phyloP scores from a whole-genome alignment of 306 rosid genomes.

The Lupinus albus region DNA sequence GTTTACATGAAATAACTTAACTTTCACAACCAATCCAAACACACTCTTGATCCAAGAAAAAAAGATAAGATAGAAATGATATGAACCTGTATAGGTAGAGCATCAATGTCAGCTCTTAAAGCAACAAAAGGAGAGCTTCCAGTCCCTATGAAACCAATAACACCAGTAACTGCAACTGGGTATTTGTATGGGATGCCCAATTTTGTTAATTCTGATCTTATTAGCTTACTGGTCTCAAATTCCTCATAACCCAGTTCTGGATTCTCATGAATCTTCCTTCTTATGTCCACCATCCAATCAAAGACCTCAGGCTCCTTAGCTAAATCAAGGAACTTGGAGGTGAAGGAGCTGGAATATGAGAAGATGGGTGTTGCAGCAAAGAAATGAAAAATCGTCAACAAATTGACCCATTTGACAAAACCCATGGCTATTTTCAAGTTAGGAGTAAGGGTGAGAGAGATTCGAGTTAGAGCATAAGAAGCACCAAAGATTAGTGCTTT shows the following conservation, averaged over 20 bases:
- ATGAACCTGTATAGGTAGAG: constrained; percentile 55
- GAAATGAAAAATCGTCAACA: constrained; percentile 22
- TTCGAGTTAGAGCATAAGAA: no score
- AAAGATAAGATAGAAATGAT: neutral
- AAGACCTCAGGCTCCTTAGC: constrained; percentile 55
- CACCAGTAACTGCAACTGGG: constrained; percentile 78
- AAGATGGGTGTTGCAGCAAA: constrained; percentile 35
- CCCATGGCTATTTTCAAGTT: constrained; percentile 28
- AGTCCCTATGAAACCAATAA: constrained; percentile 33
- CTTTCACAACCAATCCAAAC: no score
- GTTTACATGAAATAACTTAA: no score
- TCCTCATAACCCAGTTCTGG: constrained; percentile 82
- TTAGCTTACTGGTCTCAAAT: constrained; percentile 76
- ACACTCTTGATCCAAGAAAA: neutral
- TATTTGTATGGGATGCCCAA: constrained; percentile 59
- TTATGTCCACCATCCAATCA: constrained; percentile 65
- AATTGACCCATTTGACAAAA: constrained; percentile 39
- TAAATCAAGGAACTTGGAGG: constrained; percentile 44
- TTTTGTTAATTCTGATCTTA: constrained; percentile 66
- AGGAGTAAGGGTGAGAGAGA: no score
- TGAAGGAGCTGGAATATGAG: constrained; percentile 45
- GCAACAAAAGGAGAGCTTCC: no score
- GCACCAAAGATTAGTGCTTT: no score
- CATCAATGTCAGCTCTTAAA: no score
- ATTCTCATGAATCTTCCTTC: constrained; percentile 80